Base-by-base conservation (phyloP, 2,329 filamentous ascomycete species). In the Colletotrichum sojae region DNA sequence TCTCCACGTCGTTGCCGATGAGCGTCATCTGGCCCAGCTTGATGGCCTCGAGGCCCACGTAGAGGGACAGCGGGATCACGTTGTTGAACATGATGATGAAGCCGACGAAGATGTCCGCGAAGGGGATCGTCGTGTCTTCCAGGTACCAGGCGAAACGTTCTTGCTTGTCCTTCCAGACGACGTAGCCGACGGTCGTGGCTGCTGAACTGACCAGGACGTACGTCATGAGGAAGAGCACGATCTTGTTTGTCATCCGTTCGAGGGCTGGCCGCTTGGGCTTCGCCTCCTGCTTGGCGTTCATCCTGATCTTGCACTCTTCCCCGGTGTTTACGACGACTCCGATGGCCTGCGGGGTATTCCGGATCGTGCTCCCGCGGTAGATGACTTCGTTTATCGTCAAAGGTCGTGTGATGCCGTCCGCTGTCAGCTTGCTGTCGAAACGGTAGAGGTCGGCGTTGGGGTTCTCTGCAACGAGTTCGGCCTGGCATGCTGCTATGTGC, bases 71-170 rank as follows among this genome's bases (percentile, higher is more conserved):
- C 0, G 95, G 95, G 67, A 98, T 95, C 81, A 97, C 90, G 45
- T 96, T 98, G 80, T 98, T 98, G 82, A 97, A 97, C 90, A 97
- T 95, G 81, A 98, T 97, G 72, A 97, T 89, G 78, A 94, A 97
- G 0, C 93, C 94, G 31, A 95, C 91, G 71, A 98, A 91, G 69
- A 97, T 94, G 36, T 94, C 90, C 72, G 93, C 89, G 74, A 94
- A 92, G 1, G 88, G 85, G 15, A 97, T 93, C 4, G 84, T 86
- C 1, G 93, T 91, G 63, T 89, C 80, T 3, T 84, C 79, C 18
- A 98, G 83, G 75, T 97, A 98, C 91, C 92, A 97, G 2, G 93
- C 88, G 16, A 87, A 79, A 25, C 83, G 80, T 77, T 97, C 94
- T 9, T 89, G 89, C 5, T 85, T 82, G 16, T 83, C 79, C 52